These are phyloP conservation scores for Talaromyces borbonicus DNA, from an alignment of 495 filamentous ascomycete genomes.

Conservation along the genomic window DNA sequence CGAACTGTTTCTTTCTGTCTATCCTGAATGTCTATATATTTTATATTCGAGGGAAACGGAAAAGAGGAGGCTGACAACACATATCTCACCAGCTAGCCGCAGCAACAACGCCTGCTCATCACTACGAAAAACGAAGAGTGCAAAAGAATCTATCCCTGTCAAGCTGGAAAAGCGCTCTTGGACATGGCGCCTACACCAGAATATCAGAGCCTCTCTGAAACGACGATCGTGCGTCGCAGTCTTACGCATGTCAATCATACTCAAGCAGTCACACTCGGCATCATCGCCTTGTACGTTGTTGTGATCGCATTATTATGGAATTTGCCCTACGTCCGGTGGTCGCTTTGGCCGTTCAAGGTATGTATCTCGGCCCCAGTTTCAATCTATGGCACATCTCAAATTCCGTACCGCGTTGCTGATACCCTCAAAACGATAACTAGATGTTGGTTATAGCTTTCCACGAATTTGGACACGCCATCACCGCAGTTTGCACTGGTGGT, in stretches of 20 bases:
- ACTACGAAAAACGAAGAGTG: too few species aligned
- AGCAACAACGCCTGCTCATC: background rate
- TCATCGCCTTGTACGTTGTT: conserved; percentile 60
- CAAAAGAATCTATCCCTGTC: too few species aligned
- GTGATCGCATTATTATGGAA: conserved; percentile 72
- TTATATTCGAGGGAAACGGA: too few species aligned
- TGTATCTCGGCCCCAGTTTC: background rate
- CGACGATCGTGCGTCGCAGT: conserved; percentile 26
- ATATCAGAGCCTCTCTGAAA: background rate
- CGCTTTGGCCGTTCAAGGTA: conserved; percentile 79
- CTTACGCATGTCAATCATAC: conserved; percentile 54
- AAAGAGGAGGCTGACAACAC: too few species aligned
- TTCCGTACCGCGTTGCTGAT: too few species aligned
- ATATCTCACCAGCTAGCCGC: too few species aligned
- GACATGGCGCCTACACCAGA: background rate
- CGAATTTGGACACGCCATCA: conserved; percentile 71
- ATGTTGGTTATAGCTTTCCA: conserved; percentile 83
- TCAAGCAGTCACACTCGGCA: conserved; percentile 62
- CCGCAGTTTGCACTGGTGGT: conserved; percentile 62
- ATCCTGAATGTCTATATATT: too few species aligned
- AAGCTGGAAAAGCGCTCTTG: too few species aligned
- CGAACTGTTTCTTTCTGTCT: too few species aligned
- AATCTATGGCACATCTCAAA: background rate
- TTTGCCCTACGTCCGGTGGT: conserved; percentile 60
- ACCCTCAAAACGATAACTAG: conserved; percentile 21